Base-by-base conservation (phyloP, 2,329 filamentous ascomycete genomes). In the Aspergillus clavatus region DNA sequence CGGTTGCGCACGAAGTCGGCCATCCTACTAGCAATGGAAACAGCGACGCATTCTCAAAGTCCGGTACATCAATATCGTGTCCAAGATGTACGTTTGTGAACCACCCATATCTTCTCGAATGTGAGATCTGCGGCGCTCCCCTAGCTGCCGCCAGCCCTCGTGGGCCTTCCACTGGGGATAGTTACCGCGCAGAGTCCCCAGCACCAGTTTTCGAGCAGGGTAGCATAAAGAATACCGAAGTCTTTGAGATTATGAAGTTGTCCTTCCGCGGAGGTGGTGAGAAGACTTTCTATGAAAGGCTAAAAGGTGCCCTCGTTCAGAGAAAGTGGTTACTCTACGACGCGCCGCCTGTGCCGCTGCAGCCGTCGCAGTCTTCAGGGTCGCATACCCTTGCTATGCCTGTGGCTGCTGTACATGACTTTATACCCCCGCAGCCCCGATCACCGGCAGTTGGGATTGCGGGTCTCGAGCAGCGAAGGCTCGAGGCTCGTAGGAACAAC, bases 31-130 rank as follows among this genome's bases (percentile, higher is more conserved):
- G 37, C 10, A 50, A 47, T 39, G 49, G 40, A 10, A 11, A 37
- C n/a, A 40, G 18, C 31, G 19, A 21, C 4, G 14, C 42, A 6
- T 16, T 48, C 22, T 37, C 43, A 33, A 40, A 51, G 33, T 38
- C 37, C 22, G 42, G 42, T 23, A 52, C 45, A 23, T 59, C 58
- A 8, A 62, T 70, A 35, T 61, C 68, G 43, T 98, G 93, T 59
- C 87, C 89, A 6, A 78, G 93, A 50, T 98, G 93, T 63, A 98
- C 93, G 1, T 97, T 97, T 60, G 77, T 85, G 29, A 98, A 98
- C 56, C 89, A 97, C 61, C 88, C 89, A 1, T 95, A 88, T 3
- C 71, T 98, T 10, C 70, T 82, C 10, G 81, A 83, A 4, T 98
- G 93, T 60, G 93, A 98, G 68, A 89, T 98, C 42, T 98, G 93